Base-by-base conservation (phyloP, 495 filamentous ascomycete species). In the Aspergillus baeticus region DNA sequence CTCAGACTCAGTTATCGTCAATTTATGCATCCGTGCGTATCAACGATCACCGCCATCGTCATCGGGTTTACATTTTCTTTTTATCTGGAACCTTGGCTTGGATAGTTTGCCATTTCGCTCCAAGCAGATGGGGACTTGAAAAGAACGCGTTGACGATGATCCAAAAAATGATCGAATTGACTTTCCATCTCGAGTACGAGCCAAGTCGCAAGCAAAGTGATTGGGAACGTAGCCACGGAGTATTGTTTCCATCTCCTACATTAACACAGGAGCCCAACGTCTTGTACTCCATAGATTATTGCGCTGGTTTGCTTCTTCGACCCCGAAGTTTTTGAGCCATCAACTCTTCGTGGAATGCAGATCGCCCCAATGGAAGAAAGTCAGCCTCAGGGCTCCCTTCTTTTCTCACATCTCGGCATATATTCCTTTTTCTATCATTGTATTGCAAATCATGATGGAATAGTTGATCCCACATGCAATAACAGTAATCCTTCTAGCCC, bases 11-110 rank as follows among this genome's bases (percentile, higher is more conserved):
- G n/a, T 4, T 22, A 41, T 43, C 41, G 41, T 31, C 21, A 45
- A 45, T 45, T 14, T 45, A 23, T 45, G 13, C 42, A 45, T 45
- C 21, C 37, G 34, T 38, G 34, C 23, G n/a, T 34, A 38, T 38
- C 47, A 50, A 50, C 17, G 20, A 50, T 35, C 26, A 48, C 33
- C 45, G 17, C 36, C 47, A 50, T 50, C 34, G 11, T 38, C 47
- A 50, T 50, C 34, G 26, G 31, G 36, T 21, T 49, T n/a, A n/a
- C n/a, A n/a, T 33, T 29, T 15, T 31, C 23, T 20, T 48, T 34
- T 34, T 50, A 37, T 38, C 47, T 50, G 47, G 47, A 50, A 50
- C 47, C 47, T 50, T 50, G 47, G 47, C 47, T 37, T 3, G 22
- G 14, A 8, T 38, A 10, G 15, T 26, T 38, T 26, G 15, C 31